Evolutionary conservation across 2,329 filamentous ascomycete genomes (phyloP).

Genomic region (Neofusicoccum kwambonambiense): DNA sequence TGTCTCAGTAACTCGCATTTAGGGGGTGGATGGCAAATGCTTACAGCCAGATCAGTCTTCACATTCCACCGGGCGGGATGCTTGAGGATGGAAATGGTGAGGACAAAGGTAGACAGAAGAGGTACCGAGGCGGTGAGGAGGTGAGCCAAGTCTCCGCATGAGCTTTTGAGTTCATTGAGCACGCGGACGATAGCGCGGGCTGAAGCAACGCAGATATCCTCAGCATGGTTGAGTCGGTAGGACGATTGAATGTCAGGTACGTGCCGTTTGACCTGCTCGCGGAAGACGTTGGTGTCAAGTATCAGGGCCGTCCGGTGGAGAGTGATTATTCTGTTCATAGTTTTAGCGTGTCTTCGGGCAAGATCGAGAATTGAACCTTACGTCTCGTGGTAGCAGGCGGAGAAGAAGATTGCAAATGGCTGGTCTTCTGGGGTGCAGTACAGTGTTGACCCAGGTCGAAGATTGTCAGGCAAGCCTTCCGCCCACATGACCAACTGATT

Average conservation of each 20-base stretch:
- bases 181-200: background rate
- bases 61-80: background rate
- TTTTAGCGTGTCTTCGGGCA: too few relatives aligned
- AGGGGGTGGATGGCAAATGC: background rate
- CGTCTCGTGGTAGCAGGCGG: background rate
- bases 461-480: background rate
- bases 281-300: background rate
- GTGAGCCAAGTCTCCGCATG: background rate
- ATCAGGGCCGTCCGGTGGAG: background rate
- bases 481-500: background rate
- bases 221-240: background rate
- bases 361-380: background rate
- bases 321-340: background rate
- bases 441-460: background rate
- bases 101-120: background rate
- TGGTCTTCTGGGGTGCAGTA: background rate
- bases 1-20: too few relatives aligned
- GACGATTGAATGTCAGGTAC: background rate
- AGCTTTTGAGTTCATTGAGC: slow-evolving; percentile 1
- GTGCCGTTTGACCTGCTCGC: background rate
- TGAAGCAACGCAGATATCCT: background rate
- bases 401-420: background rate
- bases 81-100: background rate
- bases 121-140: background rate
- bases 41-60: background rate